Percentiles rank a stretch among this genome's conserved stretches.
These are phyloP conservation scores for Agrocybe chaxingu DNA, from an alignment of 768 basidiomycete genomes.

Conservation along the genomic window DNA sequence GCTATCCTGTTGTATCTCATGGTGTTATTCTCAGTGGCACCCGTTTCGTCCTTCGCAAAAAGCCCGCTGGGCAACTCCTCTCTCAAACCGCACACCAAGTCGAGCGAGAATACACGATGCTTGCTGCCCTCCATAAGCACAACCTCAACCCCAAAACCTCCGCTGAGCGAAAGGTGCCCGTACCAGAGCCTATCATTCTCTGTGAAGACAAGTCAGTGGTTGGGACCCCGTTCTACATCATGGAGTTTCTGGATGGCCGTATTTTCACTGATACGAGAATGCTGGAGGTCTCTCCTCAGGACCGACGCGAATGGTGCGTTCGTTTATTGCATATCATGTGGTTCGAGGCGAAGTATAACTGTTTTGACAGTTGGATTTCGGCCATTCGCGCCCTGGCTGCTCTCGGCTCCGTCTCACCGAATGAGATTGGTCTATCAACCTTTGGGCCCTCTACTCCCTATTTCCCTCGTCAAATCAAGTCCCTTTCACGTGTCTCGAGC, in stretches of 20 bases:
- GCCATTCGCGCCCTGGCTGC: conserved; percentile 69
- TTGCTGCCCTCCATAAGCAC: conserved; percentile 72
- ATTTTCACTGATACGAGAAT: conserved; percentile 88
- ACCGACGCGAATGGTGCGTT: conserved; percentile 69
- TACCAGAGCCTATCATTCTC: conserved; percentile 79
- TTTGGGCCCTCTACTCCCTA: conserved; percentile 79
- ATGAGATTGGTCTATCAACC: conserved; percentile 59
- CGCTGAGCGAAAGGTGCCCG: conserved; percentile 60
- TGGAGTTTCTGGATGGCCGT: conserved; percentile 93
- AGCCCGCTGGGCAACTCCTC: conserved; percentile 83
- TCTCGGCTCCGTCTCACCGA: conserved; percentile 62
- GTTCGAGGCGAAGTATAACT: background rate
- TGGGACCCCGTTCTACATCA: conserved; percentile 92
- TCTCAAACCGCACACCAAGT: conserved; percentile 93
- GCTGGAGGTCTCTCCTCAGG: conserved; percentile 59
- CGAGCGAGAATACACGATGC: conserved; percentile 86
- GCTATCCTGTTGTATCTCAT: background rate
- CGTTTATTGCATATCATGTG: background rate
- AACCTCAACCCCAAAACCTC: conserved; percentile 57
- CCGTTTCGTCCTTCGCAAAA: conserved; percentile 87
- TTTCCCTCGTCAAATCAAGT: conserved; percentile 92
- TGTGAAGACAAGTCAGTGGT: conserved; percentile 77
- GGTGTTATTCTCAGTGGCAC: conserved; percentile 33
- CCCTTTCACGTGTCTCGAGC: conserved; percentile 76
- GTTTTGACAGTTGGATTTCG: conserved; percentile 64